phyloP scores from a whole-genome alignment of 805 yeast species.

The Saccharomycopsis sp. region DNA sequence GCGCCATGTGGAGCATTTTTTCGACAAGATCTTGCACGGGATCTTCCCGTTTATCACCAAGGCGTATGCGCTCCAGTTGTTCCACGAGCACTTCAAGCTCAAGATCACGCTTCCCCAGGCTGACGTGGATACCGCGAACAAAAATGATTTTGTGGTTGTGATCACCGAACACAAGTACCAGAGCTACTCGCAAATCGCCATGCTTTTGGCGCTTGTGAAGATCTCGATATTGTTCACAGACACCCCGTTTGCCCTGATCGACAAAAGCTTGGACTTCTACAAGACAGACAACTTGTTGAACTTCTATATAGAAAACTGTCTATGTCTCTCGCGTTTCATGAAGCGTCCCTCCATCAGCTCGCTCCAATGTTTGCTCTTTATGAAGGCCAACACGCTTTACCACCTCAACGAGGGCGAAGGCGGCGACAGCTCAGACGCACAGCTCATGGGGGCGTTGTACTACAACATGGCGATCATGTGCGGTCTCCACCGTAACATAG shows the following conservation, averaged over 20 bases:
- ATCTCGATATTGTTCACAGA: conserved; percentile 13
- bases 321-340: conserved; percentile 12
- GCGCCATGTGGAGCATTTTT: conserved; percentile 8
- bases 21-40: conserved; percentile 12
- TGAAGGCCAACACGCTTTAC: conserved; percentile 14
- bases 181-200: conserved; percentile 13
- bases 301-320: conserved; percentile 4
- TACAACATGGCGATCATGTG: conserved; percentile 19
- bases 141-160: conserved; percentile 15
- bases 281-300: conserved; percentile 12
- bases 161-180: conserved; percentile 9
- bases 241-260: conserved; percentile 8
- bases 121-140: background rate
- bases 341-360: conserved; percentile 16
- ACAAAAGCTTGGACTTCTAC: conserved; percentile 3
- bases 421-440: conserved; percentile 21
- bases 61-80: conserved; percentile 6
- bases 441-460: conserved; percentile 6
- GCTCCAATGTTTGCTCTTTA: conserved; percentile 18
- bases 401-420: conserved; percentile 22
- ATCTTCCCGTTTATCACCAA: conserved; percentile 14
- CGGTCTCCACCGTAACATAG: conserved; percentile 20
- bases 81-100: conserved; percentile 14
- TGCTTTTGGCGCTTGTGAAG: conserved; percentile 16
- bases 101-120: conserved; percentile 1